Conservation (phyloP, 768 basidiomycete genomes). For the Suillus discolor region DNA sequence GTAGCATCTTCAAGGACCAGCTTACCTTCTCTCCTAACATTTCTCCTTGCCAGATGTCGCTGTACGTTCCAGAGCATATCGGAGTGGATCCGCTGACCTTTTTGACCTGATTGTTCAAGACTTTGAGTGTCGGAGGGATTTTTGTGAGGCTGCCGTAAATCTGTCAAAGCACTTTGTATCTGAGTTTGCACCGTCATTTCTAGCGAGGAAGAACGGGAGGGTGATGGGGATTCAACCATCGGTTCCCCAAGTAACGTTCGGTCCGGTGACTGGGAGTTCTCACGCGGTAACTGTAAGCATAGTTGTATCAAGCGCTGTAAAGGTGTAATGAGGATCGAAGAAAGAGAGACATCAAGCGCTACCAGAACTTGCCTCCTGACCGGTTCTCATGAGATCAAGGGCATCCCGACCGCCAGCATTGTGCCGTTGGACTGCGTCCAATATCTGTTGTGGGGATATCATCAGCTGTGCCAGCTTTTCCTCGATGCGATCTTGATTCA, state of each 20-base stretch:
- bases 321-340: not conserved
- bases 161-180: slow-evolving; percentile 47
- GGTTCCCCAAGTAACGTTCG: slow-evolving; percentile 19
- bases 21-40: slow-evolving; percentile 57
- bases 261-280: not conserved
- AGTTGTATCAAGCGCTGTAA: slow-evolving; percentile 25
- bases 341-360: no score
- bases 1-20: not conserved
- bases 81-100: slow-evolving; percentile 39
- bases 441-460: slow-evolving; percentile 39
- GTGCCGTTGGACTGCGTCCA: slow-evolving; percentile 41
- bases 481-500: slow-evolving; percentile 34
- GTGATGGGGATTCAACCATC: slow-evolving; percentile 24
- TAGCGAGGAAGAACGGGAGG: slow-evolving; percentile 27
- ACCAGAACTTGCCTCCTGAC: slow-evolving; percentile 46
- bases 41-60: slow-evolving; percentile 54
- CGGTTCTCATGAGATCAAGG: slow-evolving; percentile 50
- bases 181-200: slow-evolving; percentile 34
- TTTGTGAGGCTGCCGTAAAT: slow-evolving; percentile 53
- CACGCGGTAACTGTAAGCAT: not conserved
- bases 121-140: slow-evolving; percentile 53
- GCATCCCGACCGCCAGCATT: slow-evolving; percentile 44
- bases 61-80: slow-evolving; percentile 53
- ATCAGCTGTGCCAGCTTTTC: slow-evolving; percentile 45
- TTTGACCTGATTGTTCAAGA: slow-evolving; percentile 54